Evolutionary conservation across 495 filamentous ascomycete genomes (phyloP).

Genomic region (Podospora didyma): DNA sequence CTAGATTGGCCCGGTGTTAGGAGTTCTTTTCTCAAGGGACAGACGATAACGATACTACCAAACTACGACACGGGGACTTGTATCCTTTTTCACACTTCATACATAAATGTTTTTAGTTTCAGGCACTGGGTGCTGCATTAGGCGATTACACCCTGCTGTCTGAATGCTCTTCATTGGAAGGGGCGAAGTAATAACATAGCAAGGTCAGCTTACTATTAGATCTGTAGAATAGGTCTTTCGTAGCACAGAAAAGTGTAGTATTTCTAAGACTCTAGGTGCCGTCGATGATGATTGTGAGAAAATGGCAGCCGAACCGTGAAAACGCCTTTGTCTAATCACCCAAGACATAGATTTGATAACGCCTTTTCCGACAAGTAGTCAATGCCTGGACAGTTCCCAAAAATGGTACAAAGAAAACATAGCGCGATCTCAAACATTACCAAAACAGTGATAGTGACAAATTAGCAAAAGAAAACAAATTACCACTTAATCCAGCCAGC

Average conservation of each 20-base stretch:
- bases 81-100: too few species aligned
- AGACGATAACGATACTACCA: neutral
- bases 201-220: conserved; percentile 25
- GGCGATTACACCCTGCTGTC: neutral
- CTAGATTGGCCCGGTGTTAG: too few species aligned
- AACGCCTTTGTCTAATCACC: neutral
- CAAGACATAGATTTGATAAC: too few species aligned
- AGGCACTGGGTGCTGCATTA: conserved; percentile 8
- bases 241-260: conserved; percentile 9
- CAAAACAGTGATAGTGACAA: too few species aligned
- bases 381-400: too few species aligned
- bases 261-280: neutral
- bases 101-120: neutral
- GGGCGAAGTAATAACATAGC: conserved; percentile 12
- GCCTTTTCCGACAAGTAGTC: too few species aligned
- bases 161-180: neutral
- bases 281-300: neutral
- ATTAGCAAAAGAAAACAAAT: too few species aligned
- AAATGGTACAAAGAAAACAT: too few species aligned
- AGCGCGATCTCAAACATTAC: too few species aligned
- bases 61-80: too few species aligned
- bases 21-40: neutral
- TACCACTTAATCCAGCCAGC: conserved; percentile 13
- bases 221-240: conserved; percentile 24
- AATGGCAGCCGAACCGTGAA: neutral